Base-by-base conservation (phyloP, 2,329 filamentous ascomycete genomes). In the Lasiodiplodia citricola region DNA sequence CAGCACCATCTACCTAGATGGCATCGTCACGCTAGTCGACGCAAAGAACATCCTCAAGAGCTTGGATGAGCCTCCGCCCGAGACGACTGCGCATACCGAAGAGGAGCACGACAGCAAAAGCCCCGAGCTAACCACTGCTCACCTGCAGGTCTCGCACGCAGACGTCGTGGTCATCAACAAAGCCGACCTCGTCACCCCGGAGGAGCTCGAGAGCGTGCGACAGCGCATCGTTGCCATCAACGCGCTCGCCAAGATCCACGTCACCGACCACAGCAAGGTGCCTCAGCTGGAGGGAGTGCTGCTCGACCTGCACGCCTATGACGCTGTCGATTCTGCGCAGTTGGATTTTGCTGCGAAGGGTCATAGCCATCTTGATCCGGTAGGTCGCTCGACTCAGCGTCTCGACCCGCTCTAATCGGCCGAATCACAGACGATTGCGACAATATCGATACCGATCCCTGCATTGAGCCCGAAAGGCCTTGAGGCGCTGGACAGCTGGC, bases 151-250 rank as follows among this genome's bases (percentile, higher is more conserved):
- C 70, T 97, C 94, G 1, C 95, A 99, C 75, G 96, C 96, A 7
- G 96, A 99, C 80, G 93, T 98, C 10, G 87, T 99, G 55, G 88
- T 99, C 50, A 88, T 99, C 73, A 99, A 99, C 82, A 99, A 99
- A 80, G 86, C 90, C 3, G 96, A 99, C 76, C 84, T 97, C 3
- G 94, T 98, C 3, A 88, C 86, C 6, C 78, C 86, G 1, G 82
- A 87, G 7, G 89, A 97, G 74, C 85, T 98, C 0, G 80, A 87
- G n/a, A 80, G 77, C 0, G 92, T 97, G 8, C 86, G 85, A 71
- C 84, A 87, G 18, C 87, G 96, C 56, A 90, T 98, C 66, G 83
- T 86, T 67, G 91, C 93, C 5, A 98, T 99, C 79, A 99, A 99
- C 77, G 91, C 92, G 0, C 84, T 97, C 2, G 96, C 96, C 1